Evolutionary conservation across 176 grass and related monocot species (phyloP).

Genomic region (maize (Zea mays)): DNA sequence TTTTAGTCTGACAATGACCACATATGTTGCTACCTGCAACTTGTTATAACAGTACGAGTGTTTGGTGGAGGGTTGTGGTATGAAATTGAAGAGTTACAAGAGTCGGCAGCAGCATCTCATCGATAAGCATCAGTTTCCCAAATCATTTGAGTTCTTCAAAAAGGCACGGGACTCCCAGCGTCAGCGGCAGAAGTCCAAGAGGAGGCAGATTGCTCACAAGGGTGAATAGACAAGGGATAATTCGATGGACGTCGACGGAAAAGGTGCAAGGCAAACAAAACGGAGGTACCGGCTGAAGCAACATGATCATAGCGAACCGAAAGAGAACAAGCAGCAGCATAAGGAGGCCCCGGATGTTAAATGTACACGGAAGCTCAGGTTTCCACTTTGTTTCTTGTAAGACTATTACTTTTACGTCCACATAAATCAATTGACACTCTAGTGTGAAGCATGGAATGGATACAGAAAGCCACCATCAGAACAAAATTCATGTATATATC

Average conservation of each 20-base stretch:
- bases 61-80: conserved; percentile 87
- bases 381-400: not conserved
- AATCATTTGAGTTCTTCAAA: conserved; percentile 88
- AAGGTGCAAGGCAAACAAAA: conserved; percentile 32
- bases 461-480: too few relatives aligned
- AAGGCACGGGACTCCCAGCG: conserved; percentile 61
- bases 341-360: conserved; percentile 17
- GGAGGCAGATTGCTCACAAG: conserved; percentile 40
- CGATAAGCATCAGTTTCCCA: conserved; percentile 87
- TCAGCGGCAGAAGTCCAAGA: conserved; percentile 69
- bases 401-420: too few relatives aligned
- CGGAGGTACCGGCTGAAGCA: conserved; percentile 47
- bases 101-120: conserved; percentile 79
- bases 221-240: conserved; percentile 38
- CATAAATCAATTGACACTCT: too few relatives aligned
- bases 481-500: too few relatives aligned
- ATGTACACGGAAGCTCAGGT: not conserved
- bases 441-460: too few relatives aligned
- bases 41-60: conserved; percentile 71
- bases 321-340: not conserved
- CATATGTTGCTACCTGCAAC: not conserved
- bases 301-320: not conserved
- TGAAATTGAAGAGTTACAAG: conserved; percentile 80
- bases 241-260: conserved; percentile 64
- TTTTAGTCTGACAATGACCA: not conserved